Evolutionary conservation across 208 protist species (phyloP), one percentile per base, ranked within the genome.

Genomic region (Crithidia acanthocephali): DNA sequence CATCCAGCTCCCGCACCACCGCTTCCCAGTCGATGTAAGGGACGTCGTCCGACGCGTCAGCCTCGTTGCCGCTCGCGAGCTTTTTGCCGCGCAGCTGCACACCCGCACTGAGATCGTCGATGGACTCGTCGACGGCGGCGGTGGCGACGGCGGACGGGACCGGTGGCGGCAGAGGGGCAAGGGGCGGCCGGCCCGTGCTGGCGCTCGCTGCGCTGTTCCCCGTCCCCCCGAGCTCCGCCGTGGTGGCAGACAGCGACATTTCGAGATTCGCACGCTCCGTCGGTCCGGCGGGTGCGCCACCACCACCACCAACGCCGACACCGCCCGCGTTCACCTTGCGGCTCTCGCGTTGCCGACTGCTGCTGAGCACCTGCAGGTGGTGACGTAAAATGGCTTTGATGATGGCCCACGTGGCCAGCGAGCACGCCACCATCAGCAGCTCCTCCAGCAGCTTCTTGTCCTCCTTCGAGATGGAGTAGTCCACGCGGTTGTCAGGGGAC

Each of bases 401-500:
- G 59, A 90, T 87, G 23, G 84, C 68, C 87, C 91, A 94, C 47
- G 83, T 92, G 8, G 81, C 87, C 35, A 94, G 40, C 11, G 81
- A 64, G 48, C 83, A 88, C 2, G 83, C 79, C 2, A 84, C 63
- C 51, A 37, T 72, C 52, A 94, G 37, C 44, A 83, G 32, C 42
- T 90, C 84, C 51, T 94, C 85, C 28, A 86, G 32, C 15, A 70
- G 27, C 33, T 85, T 85, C 61, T 74, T 73, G 32, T 75, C 50
- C 22, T 74, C 72, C 57, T 79, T 71, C 18, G 58, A 63, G 18
- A 50, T 55, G 62, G 42, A 18, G 58, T 62, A 57, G 60, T 68
- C 72, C 1, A 57, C 6, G 22, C 64, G 57, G 22, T 32, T 58
- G 9, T 72, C 72, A 0, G 63, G 47, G 2, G 63, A 60, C 1